Conservation (phyloP, 164 flowering plant species). For the Nymphaea thermarum region DNA sequence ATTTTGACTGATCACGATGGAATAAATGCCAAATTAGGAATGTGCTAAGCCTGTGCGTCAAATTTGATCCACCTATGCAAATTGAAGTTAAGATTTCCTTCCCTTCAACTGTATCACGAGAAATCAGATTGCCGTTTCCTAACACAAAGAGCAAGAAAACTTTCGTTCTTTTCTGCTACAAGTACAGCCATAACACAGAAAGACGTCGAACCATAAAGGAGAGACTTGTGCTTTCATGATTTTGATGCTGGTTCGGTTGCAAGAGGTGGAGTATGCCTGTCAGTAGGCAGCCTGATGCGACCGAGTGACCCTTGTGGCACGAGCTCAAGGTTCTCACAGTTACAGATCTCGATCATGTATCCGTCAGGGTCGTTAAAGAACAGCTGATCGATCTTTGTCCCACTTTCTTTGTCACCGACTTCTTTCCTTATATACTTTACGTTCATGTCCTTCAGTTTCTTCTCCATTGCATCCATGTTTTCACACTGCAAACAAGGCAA, state of each 20-base stretch:
- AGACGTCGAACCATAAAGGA: too few relatives aligned
- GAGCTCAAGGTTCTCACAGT: conserved; percentile 59
- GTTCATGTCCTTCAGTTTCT: conserved; percentile 24
- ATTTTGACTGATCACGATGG: too few relatives aligned
- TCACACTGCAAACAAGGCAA: conserved; percentile 27
- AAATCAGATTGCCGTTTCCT: too few relatives aligned
- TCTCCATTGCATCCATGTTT: conserved; percentile 37
- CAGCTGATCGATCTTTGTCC: conserved; percentile 33
- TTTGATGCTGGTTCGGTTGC: background rate
- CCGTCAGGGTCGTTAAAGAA: conserved; percentile 64
- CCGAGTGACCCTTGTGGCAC: conserved; percentile 30
- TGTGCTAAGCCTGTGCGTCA: too few relatives aligned
- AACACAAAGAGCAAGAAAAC: too few relatives aligned
- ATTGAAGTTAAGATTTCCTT: too few relatives aligned
- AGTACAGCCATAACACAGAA: too few relatives aligned
- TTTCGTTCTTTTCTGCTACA: too few relatives aligned
- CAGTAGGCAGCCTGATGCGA: conserved; percentile 31
- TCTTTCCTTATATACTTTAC: conserved; percentile 38
- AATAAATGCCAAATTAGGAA: too few relatives aligned
- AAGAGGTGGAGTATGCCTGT: conserved; percentile 40
- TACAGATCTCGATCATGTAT: conserved; percentile 69
- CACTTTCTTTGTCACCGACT: conserved; percentile 26
- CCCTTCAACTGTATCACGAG: too few relatives aligned
- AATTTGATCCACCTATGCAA: too few relatives aligned
- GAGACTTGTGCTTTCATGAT: too few relatives aligned